These are phyloP conservation scores for Leccinellum luteum DNA, from an alignment of 768 basidiomycete genomes.

Conservation along the genomic window DNA sequence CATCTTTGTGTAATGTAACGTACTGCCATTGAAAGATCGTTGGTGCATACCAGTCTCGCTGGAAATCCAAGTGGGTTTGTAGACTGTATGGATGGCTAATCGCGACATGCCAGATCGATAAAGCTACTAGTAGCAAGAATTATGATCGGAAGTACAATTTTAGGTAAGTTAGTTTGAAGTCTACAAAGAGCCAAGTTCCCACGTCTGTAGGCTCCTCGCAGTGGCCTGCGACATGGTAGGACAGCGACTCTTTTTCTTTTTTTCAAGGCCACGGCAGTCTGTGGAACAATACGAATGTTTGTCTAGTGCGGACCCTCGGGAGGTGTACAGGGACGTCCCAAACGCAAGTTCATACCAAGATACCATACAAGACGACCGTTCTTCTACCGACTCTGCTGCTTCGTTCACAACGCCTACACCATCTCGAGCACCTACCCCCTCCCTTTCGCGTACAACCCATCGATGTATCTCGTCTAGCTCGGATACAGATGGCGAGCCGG, in stretches of 20 bases:
- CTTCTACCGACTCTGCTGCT: slow-evolving; percentile 27
- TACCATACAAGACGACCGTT: slow-evolving; percentile 19
- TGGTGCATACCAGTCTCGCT: too few species aligned
- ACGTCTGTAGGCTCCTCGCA: slow-evolving; percentile 5
- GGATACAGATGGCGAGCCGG: slow-evolving; percentile 62
- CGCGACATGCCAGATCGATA: too few species aligned
- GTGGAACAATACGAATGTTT: slow-evolving; percentile 45
- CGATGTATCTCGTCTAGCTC: slow-evolving; percentile 54
- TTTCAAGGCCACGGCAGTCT: slow-evolving; percentile 15
- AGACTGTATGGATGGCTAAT: too few species aligned
- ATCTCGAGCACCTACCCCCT: slow-evolving; percentile 64
- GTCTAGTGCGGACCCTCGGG: slow-evolving; percentile 44
- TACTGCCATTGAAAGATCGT: background rate
- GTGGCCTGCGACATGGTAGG: slow-evolving; percentile 16
- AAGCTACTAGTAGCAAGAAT: too few species aligned
- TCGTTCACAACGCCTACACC: slow-evolving; percentile 50
- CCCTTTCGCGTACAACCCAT: slow-evolving; percentile 49
- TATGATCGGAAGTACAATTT: background rate
- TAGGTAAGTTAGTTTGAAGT: background rate
- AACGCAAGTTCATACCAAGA: slow-evolving; percentile 23
- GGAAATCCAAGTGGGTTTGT: background rate
- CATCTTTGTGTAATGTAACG: slow-evolving; percentile 40
- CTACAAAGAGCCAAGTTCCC: slow-evolving; percentile 4
- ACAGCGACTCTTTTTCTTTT: slow-evolving; percentile 10
- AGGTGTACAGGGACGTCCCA: slow-evolving; percentile 26